Evolutionary conservation across 805 yeast species (phyloP).

Genomic region (Candida boleticola): DNA sequence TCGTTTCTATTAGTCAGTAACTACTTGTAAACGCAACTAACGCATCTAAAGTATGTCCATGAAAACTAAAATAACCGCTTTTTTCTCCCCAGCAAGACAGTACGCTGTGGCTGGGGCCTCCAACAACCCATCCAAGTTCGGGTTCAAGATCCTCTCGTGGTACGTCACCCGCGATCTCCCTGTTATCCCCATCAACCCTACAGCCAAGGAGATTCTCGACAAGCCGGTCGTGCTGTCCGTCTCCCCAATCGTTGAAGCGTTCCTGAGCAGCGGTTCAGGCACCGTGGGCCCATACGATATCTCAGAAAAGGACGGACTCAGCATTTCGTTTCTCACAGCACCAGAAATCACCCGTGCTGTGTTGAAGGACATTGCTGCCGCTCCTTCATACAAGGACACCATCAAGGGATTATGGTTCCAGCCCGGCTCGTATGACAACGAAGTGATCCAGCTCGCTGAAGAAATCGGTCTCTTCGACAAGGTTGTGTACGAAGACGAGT

Average conservation of each 20-base stretch:
- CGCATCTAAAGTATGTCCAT: too few species aligned
- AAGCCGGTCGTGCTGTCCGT: conserved; percentile 35
- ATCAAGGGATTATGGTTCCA: conserved; percentile 76
- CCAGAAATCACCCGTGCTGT: conserved; percentile 52
- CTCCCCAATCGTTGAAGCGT: conserved; percentile 22
- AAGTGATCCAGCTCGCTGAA: conserved; percentile 44
- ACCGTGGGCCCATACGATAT: conserved; percentile 25
- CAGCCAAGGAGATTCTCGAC: conserved; percentile 45
- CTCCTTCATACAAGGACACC: conserved; percentile 35
- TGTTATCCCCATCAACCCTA: conserved; percentile 67
- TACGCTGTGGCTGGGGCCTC: conserved; percentile 77
- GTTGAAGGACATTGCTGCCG: conserved; percentile 32
- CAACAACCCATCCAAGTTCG: conserved; percentile 60
- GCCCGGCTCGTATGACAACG: conserved; percentile 70
- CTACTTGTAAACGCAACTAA: too few species aligned
- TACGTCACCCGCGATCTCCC: conserved; percentile 55
- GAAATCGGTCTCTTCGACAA: conserved; percentile 29
- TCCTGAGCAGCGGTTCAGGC: not conserved
- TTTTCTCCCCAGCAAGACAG: conserved; percentile 51
- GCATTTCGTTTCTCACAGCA: conserved; percentile 73
- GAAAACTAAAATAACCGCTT: conserved; percentile 36
- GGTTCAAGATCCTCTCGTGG: conserved; percentile 69
- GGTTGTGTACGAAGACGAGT: conserved; percentile 52
- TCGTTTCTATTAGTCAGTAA: too few species aligned
- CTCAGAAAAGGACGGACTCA: conserved; percentile 41